A percentile compares a stretch with the other conserved stretches of the same genome.
These are phyloP conservation scores for Suhomyces guaymorum DNA, from an alignment of 1,139 yeast genomes.

Conservation along the genomic window DNA sequence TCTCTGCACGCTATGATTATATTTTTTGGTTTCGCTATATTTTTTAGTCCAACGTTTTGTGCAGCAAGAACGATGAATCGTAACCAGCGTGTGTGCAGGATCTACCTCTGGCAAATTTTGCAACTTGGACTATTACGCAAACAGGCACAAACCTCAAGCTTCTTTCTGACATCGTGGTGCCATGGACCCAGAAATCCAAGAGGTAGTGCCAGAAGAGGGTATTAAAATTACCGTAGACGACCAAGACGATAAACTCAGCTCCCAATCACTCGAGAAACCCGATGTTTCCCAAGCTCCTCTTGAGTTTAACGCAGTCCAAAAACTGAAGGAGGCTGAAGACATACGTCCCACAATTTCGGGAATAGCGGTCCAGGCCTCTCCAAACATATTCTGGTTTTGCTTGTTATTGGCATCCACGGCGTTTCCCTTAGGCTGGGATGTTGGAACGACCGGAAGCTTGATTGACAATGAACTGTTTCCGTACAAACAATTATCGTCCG, in stretches of 20 bases:
- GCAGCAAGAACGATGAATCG: conserved; percentile 3
- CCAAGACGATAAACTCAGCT: too few species aligned
- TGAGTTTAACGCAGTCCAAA: too few species aligned
- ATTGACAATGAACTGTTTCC: conserved; percentile 16
- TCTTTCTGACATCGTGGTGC: too few species aligned
- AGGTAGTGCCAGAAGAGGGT: too few species aligned
- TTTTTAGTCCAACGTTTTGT: conserved; percentile 9
- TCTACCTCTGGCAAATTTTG: conserved; percentile 2
- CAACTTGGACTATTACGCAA: conserved; percentile 1
- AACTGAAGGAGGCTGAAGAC: too few species aligned
- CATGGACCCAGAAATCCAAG: too few species aligned
- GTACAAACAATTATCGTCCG: conserved; percentile 5
- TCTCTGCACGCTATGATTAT: conserved; percentile 7
- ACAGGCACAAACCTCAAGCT: too few species aligned
- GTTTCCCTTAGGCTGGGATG: conserved; percentile 37
- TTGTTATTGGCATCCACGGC: conserved; percentile 19
- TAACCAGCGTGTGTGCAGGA: conserved; percentile 7
- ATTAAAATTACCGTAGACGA: too few species aligned
- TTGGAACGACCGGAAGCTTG: conserved; percentile 33
- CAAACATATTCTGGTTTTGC: conserved; percentile 1
- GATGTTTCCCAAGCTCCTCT: too few species aligned
- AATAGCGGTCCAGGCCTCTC: too few species aligned
- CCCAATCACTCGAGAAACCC: too few species aligned
- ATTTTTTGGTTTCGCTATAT: conserved; percentile 7
- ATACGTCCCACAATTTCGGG: too few species aligned